These are phyloP conservation scores for Mallotus repandus DNA, from an alignment of 441 rosid genomes.

Conservation along the genomic window DNA sequence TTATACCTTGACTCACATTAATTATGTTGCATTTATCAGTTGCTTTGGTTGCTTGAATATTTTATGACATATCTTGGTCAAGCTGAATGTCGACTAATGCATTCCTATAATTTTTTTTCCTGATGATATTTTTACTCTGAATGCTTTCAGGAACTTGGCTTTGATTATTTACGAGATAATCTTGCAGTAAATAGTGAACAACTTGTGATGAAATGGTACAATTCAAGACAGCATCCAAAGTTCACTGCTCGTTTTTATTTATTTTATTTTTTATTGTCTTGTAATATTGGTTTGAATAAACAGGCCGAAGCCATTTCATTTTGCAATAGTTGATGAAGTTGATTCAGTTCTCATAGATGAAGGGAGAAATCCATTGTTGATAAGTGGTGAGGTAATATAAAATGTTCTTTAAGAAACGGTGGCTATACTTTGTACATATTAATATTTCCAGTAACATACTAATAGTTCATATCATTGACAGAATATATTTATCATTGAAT, in stretches of 20 bases:
- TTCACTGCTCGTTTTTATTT: slow-evolving; percentile 6
- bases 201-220: slow-evolving; percentile 98
- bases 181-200: slow-evolving; percentile 75
- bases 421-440: slow-evolving; percentile 11
- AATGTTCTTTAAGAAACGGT: slow-evolving; percentile 13
- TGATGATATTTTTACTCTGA: slow-evolving; percentile 25
- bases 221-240: slow-evolving; percentile 9
- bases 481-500: slow-evolving; percentile 7
- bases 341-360: slow-evolving; percentile 98
- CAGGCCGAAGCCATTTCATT: slow-evolving; percentile 98
- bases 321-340: slow-evolving; percentile 96
- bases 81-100: background rate
- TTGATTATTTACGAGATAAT: slow-evolving; percentile 97
- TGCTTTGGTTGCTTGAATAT: slow-evolving; percentile 1
- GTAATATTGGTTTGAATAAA: slow-evolving; percentile 19
- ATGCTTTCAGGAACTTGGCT: slow-evolving; percentile 85
- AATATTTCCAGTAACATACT: slow-evolving; percentile 2
- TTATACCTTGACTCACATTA: background rate
- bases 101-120: slow-evolving; percentile 11
- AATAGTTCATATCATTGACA: background rate
- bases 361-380: slow-evolving; percentile 94
- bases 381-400: slow-evolving; percentile 88
- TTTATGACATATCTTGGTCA: slow-evolving; percentile 2
- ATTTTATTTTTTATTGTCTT: slow-evolving; percentile 16
- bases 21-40: slow-evolving; percentile 8